phyloP scores from a whole-genome alignment of 2,329 filamentous ascomycete genomes.

The Aureobasidium musti region DNA sequence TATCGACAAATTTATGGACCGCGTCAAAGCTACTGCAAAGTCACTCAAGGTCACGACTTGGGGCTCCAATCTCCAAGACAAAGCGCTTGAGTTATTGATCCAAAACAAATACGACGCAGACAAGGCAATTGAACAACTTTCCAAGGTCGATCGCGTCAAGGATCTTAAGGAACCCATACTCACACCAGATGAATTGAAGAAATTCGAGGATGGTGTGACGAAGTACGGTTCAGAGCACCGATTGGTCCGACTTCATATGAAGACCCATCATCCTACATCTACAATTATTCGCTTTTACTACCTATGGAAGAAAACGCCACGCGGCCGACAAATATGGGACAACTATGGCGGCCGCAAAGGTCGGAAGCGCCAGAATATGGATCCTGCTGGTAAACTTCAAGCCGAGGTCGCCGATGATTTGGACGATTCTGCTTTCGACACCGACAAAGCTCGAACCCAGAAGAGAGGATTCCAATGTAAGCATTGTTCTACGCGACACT shows the following conservation, averaged over 20 bases:
- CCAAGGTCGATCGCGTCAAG: constrained; percentile 65
- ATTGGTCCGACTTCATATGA: constrained; percentile 80
- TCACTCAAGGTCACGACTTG: constrained; percentile 69
- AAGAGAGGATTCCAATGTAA: constrained; percentile 91
- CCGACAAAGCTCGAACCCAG: constrained; percentile 74
- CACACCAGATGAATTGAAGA: constrained; percentile 75
- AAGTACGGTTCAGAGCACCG: constrained; percentile 92
- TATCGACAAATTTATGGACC: constrained; percentile 75
- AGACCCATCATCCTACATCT: constrained; percentile 69
- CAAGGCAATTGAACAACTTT: constrained; percentile 68
- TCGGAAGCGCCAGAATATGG: constrained; percentile 61
- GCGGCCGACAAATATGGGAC: constrained; percentile 86
- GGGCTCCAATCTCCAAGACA: constrained; percentile 85
- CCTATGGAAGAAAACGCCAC: constrained; percentile 92
- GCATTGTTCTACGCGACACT: constrained; percentile 78
- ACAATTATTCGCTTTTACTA: constrained; percentile 93
- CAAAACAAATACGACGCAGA: constrained; percentile 70
- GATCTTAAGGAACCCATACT: constrained; percentile 84
- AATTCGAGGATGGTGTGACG: constrained; percentile 85
- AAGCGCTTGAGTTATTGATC: constrained; percentile 73
- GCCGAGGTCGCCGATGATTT: constrained; percentile 91
- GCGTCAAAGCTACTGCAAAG: constrained; percentile 65
- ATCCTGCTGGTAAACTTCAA: constrained; percentile 71
- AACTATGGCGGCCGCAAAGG: constrained; percentile 84
- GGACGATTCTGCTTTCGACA: constrained; percentile 95